Evolutionary conservation across 768 basidiomycete species (phyloP).

Genomic region (Pisolithus albus): DNA sequence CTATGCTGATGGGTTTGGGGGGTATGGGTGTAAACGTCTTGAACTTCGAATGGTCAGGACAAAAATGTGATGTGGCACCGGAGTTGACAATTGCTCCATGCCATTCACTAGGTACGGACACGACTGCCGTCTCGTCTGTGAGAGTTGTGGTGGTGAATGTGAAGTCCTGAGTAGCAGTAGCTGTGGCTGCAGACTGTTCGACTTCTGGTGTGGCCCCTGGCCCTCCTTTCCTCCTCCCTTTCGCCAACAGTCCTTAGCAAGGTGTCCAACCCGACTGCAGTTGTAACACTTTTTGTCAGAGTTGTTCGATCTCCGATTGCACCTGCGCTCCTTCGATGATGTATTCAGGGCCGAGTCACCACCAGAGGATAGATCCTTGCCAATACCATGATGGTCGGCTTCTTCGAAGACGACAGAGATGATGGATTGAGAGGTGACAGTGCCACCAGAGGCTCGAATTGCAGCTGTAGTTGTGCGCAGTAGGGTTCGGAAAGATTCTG

Average conservation of each 20-base stretch:
- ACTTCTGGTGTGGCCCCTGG: slow-evolving; percentile 26
- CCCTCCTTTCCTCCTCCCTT: slow-evolving; percentile 33
- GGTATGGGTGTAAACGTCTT: neutral
- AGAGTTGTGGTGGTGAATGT: too few species aligned
- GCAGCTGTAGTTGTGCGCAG: neutral
- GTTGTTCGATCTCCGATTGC: neutral
- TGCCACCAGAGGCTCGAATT: neutral
- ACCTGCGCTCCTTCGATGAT: neutral
- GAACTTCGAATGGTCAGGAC: neutral
- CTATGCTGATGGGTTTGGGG: slow-evolving; percentile 4
- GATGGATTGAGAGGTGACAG: neutral
- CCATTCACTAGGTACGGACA: neutral
- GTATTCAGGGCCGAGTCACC: neutral
- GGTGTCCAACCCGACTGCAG: slow-evolving; percentile 22
- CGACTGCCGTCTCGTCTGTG: too few species aligned
- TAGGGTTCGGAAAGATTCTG: neutral
- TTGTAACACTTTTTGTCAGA: slow-evolving; percentile 8
- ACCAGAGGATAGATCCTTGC: neutral
- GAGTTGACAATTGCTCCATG: neutral
- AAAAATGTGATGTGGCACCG: neutral
- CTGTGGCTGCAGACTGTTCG: neutral
- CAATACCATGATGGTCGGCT: neutral
- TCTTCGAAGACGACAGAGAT: neutral
- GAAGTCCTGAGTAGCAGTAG: too few species aligned
- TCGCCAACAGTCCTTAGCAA: slow-evolving; percentile 23